Evolutionary conservation across 176 grass and related monocot species (phyloP).

Genomic region (Hordeum marinum): DNA sequence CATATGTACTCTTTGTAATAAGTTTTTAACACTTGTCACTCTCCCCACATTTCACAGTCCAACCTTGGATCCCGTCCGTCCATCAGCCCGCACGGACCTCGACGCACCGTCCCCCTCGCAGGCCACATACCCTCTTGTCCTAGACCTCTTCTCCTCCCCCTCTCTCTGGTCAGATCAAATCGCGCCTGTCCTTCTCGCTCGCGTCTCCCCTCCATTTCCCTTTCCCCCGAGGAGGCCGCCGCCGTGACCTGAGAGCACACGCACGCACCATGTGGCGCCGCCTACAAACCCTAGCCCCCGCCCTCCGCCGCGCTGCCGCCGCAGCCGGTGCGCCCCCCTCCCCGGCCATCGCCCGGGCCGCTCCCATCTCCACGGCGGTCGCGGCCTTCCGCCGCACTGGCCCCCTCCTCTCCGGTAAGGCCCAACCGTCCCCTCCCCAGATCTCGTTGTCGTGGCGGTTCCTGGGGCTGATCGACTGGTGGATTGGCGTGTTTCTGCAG

Average conservation of each 20-base stretch:
- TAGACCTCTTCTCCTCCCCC: background rate
- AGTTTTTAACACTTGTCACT: background rate
- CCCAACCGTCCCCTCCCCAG: background rate
- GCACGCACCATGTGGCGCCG: slow-evolving; percentile 66
- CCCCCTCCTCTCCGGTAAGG: slow-evolving; percentile 65
- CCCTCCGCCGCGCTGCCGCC: slow-evolving; percentile 32
- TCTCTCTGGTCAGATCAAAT: slow-evolving; percentile 26
- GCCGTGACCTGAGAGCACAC: slow-evolving; percentile 46
- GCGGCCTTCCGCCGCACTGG: slow-evolving; percentile 56
- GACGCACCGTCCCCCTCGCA: background rate
- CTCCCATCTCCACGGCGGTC: slow-evolving; percentile 36
- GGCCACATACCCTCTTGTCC: background rate
- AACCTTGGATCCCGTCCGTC: slow-evolving; percentile 6
- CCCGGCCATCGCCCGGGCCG: background rate
- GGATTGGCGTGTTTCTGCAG: slow-evolving; percentile 37
- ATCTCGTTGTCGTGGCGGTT: slow-evolving; percentile 13
- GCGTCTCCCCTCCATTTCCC: slow-evolving; percentile 8
- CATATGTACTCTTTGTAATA: too few relatives aligned
- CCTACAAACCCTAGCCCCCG: slow-evolving; percentile 50
- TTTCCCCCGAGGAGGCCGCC: slow-evolving; percentile 14
- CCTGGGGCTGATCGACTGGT: slow-evolving; percentile 12
- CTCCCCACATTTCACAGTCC: background rate
- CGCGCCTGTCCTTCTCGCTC: slow-evolving; percentile 11
- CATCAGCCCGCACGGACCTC: background rate
- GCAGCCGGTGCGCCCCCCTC: slow-evolving; percentile 14